Conservation (phyloP, 176 grass and related monocot species). For the Melocanna baccifera region DNA sequence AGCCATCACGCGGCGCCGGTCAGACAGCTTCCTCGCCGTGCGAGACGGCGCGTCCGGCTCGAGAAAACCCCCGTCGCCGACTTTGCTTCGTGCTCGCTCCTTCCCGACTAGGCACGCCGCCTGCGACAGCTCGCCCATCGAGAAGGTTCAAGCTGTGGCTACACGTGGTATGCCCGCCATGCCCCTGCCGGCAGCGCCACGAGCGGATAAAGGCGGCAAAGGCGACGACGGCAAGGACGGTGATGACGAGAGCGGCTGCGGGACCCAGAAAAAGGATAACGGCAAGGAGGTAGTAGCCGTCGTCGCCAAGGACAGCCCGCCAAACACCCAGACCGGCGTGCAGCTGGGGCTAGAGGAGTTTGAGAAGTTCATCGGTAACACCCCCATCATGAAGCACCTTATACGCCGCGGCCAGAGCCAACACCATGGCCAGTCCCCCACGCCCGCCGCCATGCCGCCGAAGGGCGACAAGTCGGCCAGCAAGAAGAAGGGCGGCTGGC, state of each 20-base stretch:
- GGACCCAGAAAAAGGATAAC: conserved; percentile 52
- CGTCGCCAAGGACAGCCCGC: conserved; percentile 47
- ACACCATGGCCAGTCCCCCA: neutral
- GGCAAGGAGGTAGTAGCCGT: conserved; percentile 53
- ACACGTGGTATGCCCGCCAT: conserved; percentile 14
- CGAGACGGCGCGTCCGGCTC: conserved; percentile 10
- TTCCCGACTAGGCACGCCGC: conserved; percentile 18
- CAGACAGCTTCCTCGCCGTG: conserved; percentile 31
- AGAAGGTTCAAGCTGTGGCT: neutral
- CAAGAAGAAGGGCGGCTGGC: conserved; percentile 79
- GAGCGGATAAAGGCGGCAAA: neutral
- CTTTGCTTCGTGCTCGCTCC: conserved; percentile 29
- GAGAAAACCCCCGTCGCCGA: neutral
- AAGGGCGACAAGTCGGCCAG: conserved; percentile 44
- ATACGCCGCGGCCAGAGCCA: conserved; percentile 56
- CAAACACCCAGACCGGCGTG: conserved; percentile 40
- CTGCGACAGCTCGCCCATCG: neutral
- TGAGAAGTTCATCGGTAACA: conserved; percentile 79
- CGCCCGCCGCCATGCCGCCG: conserved; percentile 2
- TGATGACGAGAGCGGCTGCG: neutral
- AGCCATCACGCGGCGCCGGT: conserved; percentile 34
- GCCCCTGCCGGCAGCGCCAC: neutral
- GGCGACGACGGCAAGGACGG: neutral
- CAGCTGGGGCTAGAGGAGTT: conserved; percentile 67
- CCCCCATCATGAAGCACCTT: conserved; percentile 79